Conservation (phyloP, 352 stramenopile species). For the Phytophthora pluvialis region DNA sequence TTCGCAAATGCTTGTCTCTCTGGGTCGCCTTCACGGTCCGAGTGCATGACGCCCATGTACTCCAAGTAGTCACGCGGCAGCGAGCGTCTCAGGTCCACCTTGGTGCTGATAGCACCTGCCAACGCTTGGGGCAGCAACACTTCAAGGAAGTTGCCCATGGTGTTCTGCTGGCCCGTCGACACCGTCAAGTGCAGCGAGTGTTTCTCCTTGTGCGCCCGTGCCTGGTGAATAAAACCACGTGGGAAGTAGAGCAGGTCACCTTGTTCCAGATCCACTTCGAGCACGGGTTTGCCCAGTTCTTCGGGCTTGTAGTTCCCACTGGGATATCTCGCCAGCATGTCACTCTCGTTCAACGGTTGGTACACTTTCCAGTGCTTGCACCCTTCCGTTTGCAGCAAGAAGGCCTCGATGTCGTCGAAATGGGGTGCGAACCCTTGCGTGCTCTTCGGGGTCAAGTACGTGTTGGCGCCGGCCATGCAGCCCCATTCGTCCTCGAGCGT, state of each 20-base stretch:
- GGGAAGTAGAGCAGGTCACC: conserved; percentile 93
- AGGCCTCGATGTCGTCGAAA: conserved; percentile 97
- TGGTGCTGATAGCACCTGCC: conserved; percentile 57
- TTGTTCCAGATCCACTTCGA: conserved; percentile 84
- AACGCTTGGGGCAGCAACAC: conserved; percentile 68
- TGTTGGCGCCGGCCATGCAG: conserved; percentile 95
- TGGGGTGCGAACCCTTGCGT: conserved; percentile 97
- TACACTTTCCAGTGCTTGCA: conserved; percentile 95
- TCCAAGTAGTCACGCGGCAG: conserved; percentile 88
- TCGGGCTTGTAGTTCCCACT: conserved; percentile 82
- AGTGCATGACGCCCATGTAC: conserved; percentile 92
- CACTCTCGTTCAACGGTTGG: conserved; percentile 53
- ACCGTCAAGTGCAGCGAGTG: conserved; percentile 91
- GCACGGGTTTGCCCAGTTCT: conserved; percentile 75
- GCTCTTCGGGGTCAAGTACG: conserved; percentile 92
- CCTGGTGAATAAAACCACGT: conserved; percentile 90
- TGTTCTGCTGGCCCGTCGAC: conserved; percentile 90
- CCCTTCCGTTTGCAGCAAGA: conserved; percentile 94
- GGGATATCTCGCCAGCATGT: conserved; percentile 67
- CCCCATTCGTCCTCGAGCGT: conserved; percentile 94
- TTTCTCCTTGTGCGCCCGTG: conserved; percentile 55
- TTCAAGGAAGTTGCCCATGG: conserved; percentile 79
- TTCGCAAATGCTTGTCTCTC: conserved; percentile 56
- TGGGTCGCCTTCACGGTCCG: conserved; percentile 59
- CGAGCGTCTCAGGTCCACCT: conserved; percentile 68